Base-by-base conservation (phyloP, 495 filamentous ascomycete genomes). In the Podospora sp. region DNA sequence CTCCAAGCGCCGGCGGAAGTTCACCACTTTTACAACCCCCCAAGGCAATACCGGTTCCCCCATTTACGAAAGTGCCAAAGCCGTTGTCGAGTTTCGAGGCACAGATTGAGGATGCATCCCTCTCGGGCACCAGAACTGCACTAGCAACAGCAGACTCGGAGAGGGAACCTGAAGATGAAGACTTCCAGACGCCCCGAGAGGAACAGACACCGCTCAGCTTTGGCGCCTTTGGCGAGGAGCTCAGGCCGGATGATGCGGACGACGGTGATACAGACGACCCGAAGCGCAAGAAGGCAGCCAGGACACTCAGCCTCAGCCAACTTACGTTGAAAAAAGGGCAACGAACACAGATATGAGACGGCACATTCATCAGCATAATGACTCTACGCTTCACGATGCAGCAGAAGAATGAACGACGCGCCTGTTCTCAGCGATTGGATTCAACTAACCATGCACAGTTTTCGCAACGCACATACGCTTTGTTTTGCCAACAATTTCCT, bases 261-360 rank as follows among this genome's bases (percentile, higher is more conserved):
- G 70, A 72, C 27, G 66, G 50, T 6, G 60, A 61, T n/a, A 64
- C 62, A 1, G 73, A 71, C n/a, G 76, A 79, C n/a, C 72, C 74
- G 33, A 72, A 73, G 66, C 74, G 79, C 52, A 80, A 71, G 65
- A 80, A 79, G 66, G 76, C 80, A 5, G 79, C 82, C 24, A 67
- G 81, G 64, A 84, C 83, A 24, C 66, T 85, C 69, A 82, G 80
- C 36, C 62, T 86, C 50, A 82, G 83, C 53, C 83, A 84, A 71
- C 67, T 85, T 56, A 85, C 83, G 21, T 65, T 82, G 63, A 71
- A 72, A 46, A 80, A 77, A 74, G 69, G 73, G 35, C 68, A 68
- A 64, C 69, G 62, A 36, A 55, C 56, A 22, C 65, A 68, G 61
- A 59, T 68, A 22, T 75, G 64, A 73, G 22, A 63, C n/a, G 61